phyloP scores from a whole-genome alignment of 805 yeast genomes.

The Saccharomycopsis microspora region DNA sequence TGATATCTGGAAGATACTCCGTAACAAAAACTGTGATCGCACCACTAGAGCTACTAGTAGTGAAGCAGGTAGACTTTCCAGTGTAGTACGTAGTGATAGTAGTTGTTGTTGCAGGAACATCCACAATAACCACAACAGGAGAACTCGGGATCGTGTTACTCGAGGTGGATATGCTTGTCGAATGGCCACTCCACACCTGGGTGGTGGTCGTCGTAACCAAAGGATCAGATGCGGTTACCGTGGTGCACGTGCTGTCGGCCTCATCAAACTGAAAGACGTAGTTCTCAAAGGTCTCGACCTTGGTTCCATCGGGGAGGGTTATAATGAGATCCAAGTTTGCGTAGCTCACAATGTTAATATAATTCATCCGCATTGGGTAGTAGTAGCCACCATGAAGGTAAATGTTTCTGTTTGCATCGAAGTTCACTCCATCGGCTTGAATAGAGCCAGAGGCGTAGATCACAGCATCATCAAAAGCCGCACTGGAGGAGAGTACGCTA shows the following conservation, averaged over 20 bases:
- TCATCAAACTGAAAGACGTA: conserved; percentile 4
- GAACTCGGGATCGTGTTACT: conserved; percentile 4
- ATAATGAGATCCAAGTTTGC: conserved; percentile 18
- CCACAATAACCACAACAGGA: conserved; percentile 1
- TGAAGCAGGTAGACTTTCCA: neutral
- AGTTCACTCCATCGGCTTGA: neutral
- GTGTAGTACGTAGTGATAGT: neutral
- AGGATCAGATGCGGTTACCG: neutral
- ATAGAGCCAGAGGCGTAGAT: conserved; percentile 8
- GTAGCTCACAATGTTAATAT: conserved; percentile 17
- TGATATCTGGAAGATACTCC: conserved; percentile 1
- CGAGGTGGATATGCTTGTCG: neutral
- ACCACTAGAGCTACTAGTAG: conserved; percentile 1
- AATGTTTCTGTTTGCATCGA: neutral
- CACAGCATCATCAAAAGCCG: neutral
- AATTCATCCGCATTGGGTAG: conserved; percentile 23
- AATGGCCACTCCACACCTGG: conserved; percentile 5
- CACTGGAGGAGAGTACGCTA: neutral
- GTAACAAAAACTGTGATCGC: neutral
- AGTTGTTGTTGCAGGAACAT: neutral
- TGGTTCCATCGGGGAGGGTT: conserved; percentile 12
- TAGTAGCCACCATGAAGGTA: conserved; percentile 19
- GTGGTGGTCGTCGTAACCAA: conserved; percentile 6
- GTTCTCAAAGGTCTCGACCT: conserved; percentile 5
- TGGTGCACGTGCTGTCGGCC: neutral